These are phyloP conservation scores for Sphaerostilbella broomeana DNA, from an alignment of 2,329 filamentous ascomycete species.

Conservation along the genomic window DNA sequence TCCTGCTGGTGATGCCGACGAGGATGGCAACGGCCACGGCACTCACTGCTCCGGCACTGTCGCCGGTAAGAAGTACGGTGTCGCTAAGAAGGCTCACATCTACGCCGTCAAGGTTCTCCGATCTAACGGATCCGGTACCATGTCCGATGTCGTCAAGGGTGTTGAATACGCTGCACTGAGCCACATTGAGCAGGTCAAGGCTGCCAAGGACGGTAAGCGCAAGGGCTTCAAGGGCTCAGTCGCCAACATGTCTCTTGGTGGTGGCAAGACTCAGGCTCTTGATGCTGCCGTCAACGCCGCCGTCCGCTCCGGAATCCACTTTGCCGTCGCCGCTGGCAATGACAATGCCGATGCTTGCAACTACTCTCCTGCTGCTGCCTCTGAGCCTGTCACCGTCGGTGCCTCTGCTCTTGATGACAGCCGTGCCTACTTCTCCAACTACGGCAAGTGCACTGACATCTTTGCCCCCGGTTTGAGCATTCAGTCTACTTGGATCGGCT, in stretches of 20 bases:
- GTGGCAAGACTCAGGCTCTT: slow-evolving; percentile 89
- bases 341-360: slow-evolving; percentile 99
- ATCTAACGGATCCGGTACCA: slow-evolving; percentile 94
- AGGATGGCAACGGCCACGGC: slow-evolving; percentile 95
- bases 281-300: slow-evolving; percentile 92
- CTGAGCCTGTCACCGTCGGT: slow-evolving; percentile 90
- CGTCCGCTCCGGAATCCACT: slow-evolving; percentile 87
- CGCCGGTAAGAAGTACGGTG: slow-evolving; percentile 97
- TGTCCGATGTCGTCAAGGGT: slow-evolving; percentile 98
- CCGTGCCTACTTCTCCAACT: slow-evolving; percentile 99
- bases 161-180: slow-evolving; percentile 86
- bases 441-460: slow-evolving; percentile 98
- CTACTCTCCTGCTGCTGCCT: slow-evolving; percentile 92
- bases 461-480: slow-evolving; percentile 97
- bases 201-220: slow-evolving; percentile 78
- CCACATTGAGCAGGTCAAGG: slow-evolving; percentile 69
- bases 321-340: slow-evolving; percentile 95
- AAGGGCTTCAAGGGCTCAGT: slow-evolving; percentile 98
- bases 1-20: slow-evolving; percentile 73
- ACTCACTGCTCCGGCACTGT: slow-evolving; percentile 99
- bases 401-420: slow-evolving; percentile 89
- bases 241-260: slow-evolving; percentile 98
- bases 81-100: slow-evolving; percentile 96
- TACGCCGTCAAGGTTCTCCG: slow-evolving; percentile 97
- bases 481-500: slow-evolving; percentile 96